Base-by-base conservation (phyloP, 495 filamentous ascomycete species). In the Neurospora intermedia region DNA sequence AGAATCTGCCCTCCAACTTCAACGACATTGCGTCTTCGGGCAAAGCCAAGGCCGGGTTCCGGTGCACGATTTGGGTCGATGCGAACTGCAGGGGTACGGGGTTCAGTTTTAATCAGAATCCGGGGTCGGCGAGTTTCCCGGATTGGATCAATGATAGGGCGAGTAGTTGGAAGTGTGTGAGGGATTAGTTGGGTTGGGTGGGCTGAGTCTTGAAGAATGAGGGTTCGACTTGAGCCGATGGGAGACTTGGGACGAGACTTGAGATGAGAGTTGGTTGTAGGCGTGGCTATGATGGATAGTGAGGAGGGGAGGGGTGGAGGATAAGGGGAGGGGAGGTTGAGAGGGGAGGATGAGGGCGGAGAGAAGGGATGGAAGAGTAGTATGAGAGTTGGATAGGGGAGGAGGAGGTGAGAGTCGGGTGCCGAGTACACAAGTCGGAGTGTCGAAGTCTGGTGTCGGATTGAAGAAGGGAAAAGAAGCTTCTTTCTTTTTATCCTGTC, bases 31-130 rank as follows among this genome's bases (percentile, higher is more conserved):
- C 72, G 0, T 54, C 76, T 6, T 73, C 69, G 5, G 76, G 70
- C 2, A 78, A 78, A 46, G 76, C 76, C 9, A 43, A 70, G 23
- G 40, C 73, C 5, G 75, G 75, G 6, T 74, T 74, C 48, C 43
- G 69, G 5, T 78, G 76, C 75, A 78, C 75, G 13, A 54, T 73
- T 15, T 78, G 75, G 76, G 73, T 78, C 16, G 59, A 75, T 35
- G 62, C 43, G 41, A 20, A 73, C 42, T 76, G 75, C 75, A 66
- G 73, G 71, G 75, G 75, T 7, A 73, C 70, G 0, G 75, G 75
- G 0, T 76, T 76, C 20, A 31, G 3, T 20, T 76, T 76, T 31
- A 71, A 72, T 18, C 41, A 66, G 43, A 27, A n/a, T 9, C 70
- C 70, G 0, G 54, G 45, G 6, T 11, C 35, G n/a, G 39, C 39